phyloP scores from a whole-genome alignment of 2,329 filamentous ascomycete species.

The Sporothrix luriei region DNA sequence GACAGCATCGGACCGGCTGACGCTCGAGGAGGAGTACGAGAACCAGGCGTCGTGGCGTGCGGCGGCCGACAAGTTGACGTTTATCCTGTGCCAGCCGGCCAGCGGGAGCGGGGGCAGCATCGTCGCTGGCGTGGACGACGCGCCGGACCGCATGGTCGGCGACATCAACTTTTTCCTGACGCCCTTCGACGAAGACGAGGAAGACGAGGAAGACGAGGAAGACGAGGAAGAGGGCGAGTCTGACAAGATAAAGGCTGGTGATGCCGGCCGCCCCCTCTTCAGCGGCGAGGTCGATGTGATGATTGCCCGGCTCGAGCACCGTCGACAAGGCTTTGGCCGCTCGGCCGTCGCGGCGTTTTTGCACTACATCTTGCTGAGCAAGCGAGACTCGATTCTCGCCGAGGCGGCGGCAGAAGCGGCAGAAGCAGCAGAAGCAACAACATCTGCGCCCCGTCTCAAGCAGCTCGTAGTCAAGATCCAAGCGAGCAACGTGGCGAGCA shows the following conservation, averaged over 20 bases:
- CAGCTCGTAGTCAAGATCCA: conserved; percentile 53
- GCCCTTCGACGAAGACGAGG: conserved; percentile 50
- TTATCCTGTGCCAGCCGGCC: conserved; percentile 71
- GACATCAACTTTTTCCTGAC: conserved; percentile 83
- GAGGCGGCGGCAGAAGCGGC: too few relatives aligned
- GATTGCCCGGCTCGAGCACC: conserved; percentile 65
- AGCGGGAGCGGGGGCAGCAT: background rate
- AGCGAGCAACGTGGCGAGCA: conserved; percentile 56
- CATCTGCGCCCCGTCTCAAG: conserved; percentile 34
- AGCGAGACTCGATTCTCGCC: conserved; percentile 57
- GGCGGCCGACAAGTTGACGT: conserved; percentile 85
- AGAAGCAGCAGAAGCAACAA: conserved; percentile 20
- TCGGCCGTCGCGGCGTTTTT: conserved; percentile 69
- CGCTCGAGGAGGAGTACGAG: conserved; percentile 77
- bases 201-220: conserved; percentile 50
- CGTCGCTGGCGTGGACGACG: conserved; percentile 52
- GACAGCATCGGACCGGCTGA: conserved; percentile 85
- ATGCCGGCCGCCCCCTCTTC: conserved; percentile 40
- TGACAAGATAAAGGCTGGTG: too few relatives aligned
- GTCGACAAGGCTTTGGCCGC: conserved; percentile 66
- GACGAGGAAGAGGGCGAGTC: conserved; percentile 43
- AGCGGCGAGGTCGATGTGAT: conserved; percentile 81
- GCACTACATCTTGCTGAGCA: conserved; percentile 60
- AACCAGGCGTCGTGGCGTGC: conserved; percentile 89
- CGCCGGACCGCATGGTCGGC: conserved; percentile 63